Evolutionary conservation across 164 flowering plant species (phyloP), one percentile per base, ranked within the genome.

Genomic region (Stephania yunnanensis): DNA sequence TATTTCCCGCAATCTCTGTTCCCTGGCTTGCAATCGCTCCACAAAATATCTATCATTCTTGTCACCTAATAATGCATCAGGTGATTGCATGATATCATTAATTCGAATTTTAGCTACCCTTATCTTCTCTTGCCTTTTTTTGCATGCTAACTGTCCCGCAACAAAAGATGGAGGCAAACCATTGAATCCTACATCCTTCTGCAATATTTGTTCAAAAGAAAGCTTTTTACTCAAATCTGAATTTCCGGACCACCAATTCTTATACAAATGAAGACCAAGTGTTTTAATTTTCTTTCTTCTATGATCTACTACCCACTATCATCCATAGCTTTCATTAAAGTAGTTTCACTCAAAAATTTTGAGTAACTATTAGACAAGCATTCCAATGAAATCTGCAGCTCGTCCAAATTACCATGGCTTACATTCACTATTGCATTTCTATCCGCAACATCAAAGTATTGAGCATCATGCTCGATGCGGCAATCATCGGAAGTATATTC

Each of bases 81-180:
- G 31, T 1, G 94, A 87, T 78, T 75, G 46, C 89, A 87, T 87
- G 64, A 87, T 82, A 72, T 77, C 82, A 45, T 83, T 46, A 64
- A 95, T 90, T 8, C 95, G 85, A 48, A 74, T 22, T 82, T 89
- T 95, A 19, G 98, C 97, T 70, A 90, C 89, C 52, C 75, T 77
- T 70, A 93, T 92, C 84, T 87, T 95, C 66, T 82, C 87, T 80
- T 84, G 85, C 74, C 98, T 87, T 80, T 78, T 85, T 78, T 84
- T 77, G 31, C 80, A 58, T 1, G 78, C 87, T 76, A 73, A 46
- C 67, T 82, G 78, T 45, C 88, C 90, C 0, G 80, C 78, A 72
- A 90, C 81, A 76, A 87, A 95, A 70, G 97, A 90, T 30, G 96
- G 96, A 52, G 99, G 98, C 80, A 84, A 68, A 12, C 80, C 77